Conservation (phyloP, 495 filamentous ascomycete genomes). For the Podospora bellae-mahoneyi region DNA sequence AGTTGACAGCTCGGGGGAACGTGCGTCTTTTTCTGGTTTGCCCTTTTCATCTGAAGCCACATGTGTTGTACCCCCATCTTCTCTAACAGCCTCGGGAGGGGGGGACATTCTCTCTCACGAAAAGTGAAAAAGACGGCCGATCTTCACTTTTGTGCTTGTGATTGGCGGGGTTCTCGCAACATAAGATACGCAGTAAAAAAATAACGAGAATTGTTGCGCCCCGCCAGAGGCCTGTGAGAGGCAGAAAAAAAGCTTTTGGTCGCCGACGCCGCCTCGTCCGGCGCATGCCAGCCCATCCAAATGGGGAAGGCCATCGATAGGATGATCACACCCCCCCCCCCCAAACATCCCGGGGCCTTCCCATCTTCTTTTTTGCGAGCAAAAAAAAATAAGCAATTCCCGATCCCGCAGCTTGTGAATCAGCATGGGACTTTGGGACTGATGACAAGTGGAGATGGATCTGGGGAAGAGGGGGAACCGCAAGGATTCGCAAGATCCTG, state of each 20-base stretch:
- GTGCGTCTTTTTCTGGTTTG: conserved; percentile 5
- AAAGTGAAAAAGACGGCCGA: neutral
- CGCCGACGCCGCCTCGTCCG: neutral
- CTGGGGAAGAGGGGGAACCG: neutral
- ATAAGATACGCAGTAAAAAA: neutral
- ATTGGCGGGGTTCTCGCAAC: conserved; percentile 13
- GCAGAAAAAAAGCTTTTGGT: neutral
- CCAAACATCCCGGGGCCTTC: neutral
- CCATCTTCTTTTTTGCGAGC: neutral
- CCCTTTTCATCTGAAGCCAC: neutral
- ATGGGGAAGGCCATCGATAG: neutral
- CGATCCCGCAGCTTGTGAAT: neutral
- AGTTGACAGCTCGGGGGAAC: neutral
- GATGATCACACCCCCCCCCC: neutral
- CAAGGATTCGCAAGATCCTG: neutral
- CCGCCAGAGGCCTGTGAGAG: conserved; percentile 3
- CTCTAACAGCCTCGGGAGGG: neutral
- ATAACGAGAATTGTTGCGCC: conserved; percentile 9
- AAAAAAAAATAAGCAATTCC: neutral
- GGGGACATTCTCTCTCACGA: neutral
- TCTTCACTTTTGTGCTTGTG: conserved; percentile 10
- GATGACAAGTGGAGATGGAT: neutral
- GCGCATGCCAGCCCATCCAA: neutral
- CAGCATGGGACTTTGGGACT: neutral
- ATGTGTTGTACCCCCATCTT: neutral